Percentiles rank a stretch among this genome's conserved stretches.
Evolutionary conservation across 306 rosid genomes (phyloP).

Genomic region (Inga leiocalycina): DNA sequence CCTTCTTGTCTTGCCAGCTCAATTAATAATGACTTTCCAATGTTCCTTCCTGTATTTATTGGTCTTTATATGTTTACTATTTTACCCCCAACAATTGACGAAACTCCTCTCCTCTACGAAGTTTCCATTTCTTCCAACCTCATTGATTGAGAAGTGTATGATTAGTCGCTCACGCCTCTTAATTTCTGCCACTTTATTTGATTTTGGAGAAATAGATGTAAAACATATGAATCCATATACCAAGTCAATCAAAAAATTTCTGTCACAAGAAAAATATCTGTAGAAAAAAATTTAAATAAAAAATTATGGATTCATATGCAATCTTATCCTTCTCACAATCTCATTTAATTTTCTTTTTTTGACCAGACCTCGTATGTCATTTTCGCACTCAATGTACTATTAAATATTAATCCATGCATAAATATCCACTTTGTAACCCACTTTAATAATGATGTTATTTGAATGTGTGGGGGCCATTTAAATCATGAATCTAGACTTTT

Average conservation of each 20-base stretch:
- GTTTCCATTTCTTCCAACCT: not conserved
- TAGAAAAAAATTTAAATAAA: no score
- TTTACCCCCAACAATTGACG: not conserved
- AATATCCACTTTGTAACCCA: not conserved
- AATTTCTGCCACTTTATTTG: not conserved
- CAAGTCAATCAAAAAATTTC: not conserved
- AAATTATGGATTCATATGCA: not conserved
- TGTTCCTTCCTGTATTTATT: not conserved
- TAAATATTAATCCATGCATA: not conserved
- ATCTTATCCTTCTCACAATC: not conserved
- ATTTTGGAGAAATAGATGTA: not conserved
- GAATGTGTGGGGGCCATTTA: not conserved
- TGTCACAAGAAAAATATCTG: not conserved
- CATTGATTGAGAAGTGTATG: not conserved
- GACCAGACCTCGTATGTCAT: not conserved
- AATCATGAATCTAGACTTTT: no score
- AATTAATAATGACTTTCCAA: not conserved
- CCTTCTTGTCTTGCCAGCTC: slow-evolving; percentile 14
- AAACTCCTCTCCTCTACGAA: no score
- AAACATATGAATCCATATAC: not conserved
- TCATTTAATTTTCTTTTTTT: not conserved
- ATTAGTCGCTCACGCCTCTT: not conserved
- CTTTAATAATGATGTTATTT: no score
- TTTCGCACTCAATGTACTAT: not conserved
- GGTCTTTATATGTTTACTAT: not conserved